Conservation (phyloP, 2,329 filamentous ascomycete species). For the Raffaelea ambrosiae region DNA sequence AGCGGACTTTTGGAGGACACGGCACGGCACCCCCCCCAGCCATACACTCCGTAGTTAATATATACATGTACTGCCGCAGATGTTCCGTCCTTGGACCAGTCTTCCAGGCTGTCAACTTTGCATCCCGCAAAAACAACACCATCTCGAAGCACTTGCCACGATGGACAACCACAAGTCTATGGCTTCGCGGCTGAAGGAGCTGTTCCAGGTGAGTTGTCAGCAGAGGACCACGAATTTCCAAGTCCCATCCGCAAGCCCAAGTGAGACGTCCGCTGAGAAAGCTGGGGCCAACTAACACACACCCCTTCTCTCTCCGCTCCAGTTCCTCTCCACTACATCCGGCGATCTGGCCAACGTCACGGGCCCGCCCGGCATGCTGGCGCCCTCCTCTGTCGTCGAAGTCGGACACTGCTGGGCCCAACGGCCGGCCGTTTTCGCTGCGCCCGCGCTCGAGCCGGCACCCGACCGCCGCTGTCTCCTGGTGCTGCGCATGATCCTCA, state of each 20-base stretch:
- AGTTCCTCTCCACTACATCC: constrained; percentile 30
- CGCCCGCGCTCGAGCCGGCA: constrained; percentile 34
- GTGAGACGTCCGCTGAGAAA: no score
- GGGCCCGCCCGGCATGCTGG: constrained; percentile 40
- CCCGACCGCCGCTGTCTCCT: constrained; percentile 34
- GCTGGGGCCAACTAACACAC: no score
- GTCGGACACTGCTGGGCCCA: constrained; percentile 42
- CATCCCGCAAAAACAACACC: background rate
- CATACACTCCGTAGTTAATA: no score
- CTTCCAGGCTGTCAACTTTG: background rate
- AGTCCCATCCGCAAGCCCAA: background rate
- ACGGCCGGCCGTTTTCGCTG: constrained; percentile 36
- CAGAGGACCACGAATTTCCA: background rate
- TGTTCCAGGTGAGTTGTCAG: constrained; percentile 18
- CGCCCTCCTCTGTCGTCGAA: constrained; percentile 40
- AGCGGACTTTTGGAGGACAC: background rate
- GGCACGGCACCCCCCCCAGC: no score
- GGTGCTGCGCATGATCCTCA: constrained; percentile 38
- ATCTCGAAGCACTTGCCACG: no score
- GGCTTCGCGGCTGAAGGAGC: constrained; percentile 21
- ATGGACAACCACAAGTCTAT: constrained; percentile 19
- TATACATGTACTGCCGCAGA: no score
- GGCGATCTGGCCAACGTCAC: constrained; percentile 45
- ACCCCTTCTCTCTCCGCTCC: background rate
- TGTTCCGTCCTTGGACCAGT: no score